Conservation (phyloP, 1,284 basidiomycete genomes). For the Taiwanofungus camphoratus region DNA sequence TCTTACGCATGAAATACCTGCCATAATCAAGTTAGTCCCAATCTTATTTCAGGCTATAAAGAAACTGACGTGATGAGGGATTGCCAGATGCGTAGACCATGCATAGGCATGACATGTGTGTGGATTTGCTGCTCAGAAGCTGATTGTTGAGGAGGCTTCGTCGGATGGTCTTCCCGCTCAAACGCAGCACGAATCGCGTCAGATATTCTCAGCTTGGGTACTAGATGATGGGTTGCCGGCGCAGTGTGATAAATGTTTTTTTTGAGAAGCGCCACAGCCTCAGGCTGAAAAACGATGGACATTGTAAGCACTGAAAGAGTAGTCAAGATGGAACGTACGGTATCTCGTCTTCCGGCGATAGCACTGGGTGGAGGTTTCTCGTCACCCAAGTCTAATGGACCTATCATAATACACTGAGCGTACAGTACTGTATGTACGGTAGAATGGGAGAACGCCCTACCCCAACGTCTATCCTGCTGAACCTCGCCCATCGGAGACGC, state of each 20-base stretch:
- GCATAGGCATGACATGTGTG: constrained; percentile 36
- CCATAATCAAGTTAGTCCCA: no score
- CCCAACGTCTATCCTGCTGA: constrained; percentile 23
- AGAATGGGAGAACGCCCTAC: constrained; percentile 10
- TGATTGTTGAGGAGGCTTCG: constrained; percentile 45
- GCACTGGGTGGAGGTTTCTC: constrained; percentile 59
- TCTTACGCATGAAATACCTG: constrained; percentile 47
- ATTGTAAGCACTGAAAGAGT: background rate
- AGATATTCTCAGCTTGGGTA: constrained; percentile 42
- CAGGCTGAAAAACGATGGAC: constrained; percentile 32
- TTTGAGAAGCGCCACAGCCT: constrained; percentile 50
- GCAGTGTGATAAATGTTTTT: constrained; percentile 53
- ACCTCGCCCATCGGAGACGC: constrained; percentile 17
- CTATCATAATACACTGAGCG: constrained; percentile 17
- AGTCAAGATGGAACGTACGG: constrained; percentile 31
- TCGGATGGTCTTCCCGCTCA: constrained; percentile 45
- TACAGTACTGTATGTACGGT: background rate
- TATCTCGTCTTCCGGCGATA: constrained; percentile 58
- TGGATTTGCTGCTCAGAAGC: constrained; percentile 51
- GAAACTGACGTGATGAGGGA: constrained; percentile 41
- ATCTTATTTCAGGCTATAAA: no score
- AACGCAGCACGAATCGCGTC: constrained; percentile 46
- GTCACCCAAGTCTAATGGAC: constrained; percentile 50
- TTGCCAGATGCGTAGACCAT: constrained; percentile 53
- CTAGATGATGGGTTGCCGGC: constrained; percentile 45